Conservation (phyloP, 306 rosid genomes). For the Vicia villosa region DNA sequence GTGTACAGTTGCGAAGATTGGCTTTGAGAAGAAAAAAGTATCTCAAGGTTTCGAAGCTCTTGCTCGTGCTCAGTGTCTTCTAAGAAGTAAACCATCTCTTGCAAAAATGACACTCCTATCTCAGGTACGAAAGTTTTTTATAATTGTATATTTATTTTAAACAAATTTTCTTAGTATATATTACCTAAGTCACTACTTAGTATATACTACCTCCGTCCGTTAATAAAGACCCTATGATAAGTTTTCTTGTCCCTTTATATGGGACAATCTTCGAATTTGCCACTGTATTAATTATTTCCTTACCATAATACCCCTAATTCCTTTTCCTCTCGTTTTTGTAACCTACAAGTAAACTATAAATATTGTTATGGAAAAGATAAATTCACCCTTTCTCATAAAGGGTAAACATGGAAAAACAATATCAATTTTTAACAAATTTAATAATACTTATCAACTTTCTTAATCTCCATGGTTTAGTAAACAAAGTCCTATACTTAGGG, state of each 20-base stretch:
- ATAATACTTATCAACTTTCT: neutral
- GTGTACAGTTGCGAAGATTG: slow-evolving; percentile 93
- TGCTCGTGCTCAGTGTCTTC: slow-evolving; percentile 91
- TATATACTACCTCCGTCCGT: neutral
- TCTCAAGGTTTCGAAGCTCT: slow-evolving; percentile 99
- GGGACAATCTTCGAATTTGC: neutral
- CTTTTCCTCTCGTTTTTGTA: neutral
- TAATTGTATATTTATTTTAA: neutral
- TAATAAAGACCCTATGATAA: neutral
- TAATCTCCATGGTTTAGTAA: neutral
- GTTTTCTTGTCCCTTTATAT: neutral
- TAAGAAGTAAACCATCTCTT: slow-evolving; percentile 78
- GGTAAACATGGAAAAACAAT: neutral
- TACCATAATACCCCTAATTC: neutral
- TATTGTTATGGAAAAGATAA: neutral
- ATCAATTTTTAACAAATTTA: neutral
- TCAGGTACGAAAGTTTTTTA: slow-evolving; percentile 52
- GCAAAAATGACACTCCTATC: slow-evolving; percentile 75
- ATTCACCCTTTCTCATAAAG: neutral
- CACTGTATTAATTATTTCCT: neutral
- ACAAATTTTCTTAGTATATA: no score
- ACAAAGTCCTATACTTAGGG: neutral
- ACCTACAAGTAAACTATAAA: neutral
- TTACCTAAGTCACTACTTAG: slow-evolving; percentile 1
- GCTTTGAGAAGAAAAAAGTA: slow-evolving; percentile 88